Evolutionary conservation across 176 grass and related monocot species (phyloP).

Genomic region (Pharus latifolius): DNA sequence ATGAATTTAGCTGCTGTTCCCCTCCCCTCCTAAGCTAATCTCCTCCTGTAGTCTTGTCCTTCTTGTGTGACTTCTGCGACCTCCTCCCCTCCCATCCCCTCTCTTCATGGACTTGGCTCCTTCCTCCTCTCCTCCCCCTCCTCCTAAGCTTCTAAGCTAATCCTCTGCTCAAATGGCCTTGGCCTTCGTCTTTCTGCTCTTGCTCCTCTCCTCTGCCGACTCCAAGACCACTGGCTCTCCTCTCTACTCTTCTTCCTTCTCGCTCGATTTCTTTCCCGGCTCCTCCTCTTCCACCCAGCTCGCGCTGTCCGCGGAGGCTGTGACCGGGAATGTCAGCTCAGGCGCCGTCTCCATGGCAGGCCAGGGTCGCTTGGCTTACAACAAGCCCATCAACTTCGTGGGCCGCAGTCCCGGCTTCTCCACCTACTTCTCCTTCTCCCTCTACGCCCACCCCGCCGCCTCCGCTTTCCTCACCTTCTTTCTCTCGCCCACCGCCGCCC

Average conservation of each 20-base stretch:
- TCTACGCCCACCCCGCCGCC: background rate
- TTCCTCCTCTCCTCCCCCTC: background rate
- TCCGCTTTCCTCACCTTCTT: constrained; percentile 43
- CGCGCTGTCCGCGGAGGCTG: constrained; percentile 31
- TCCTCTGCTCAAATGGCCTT: background rate
- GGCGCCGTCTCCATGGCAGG: constrained; percentile 26
- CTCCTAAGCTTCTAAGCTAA: background rate
- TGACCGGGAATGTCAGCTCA: constrained; percentile 25
- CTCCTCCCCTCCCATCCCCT: too few species aligned
- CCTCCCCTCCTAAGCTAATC: too few species aligned
- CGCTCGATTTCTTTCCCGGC: constrained; percentile 47
- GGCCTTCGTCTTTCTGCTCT: background rate
- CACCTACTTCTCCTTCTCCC: constrained; percentile 77
- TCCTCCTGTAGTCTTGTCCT: too few species aligned
- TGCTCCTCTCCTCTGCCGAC: background rate
- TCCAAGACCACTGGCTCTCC: background rate
- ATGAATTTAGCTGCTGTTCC: too few species aligned
- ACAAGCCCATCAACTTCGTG: constrained; percentile 27
- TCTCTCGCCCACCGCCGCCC: constrained; percentile 10
- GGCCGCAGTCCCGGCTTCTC: constrained; percentile 35
- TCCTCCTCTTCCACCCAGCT: constrained; percentile 34
- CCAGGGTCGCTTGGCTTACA: too few species aligned
- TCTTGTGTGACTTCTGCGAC: too few species aligned
- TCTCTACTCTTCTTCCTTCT: constrained; percentile 22
- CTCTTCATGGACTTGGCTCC: too few species aligned